A percentile compares a stretch with the other conserved stretches of the same genome.
phyloP scores from a whole-genome alignment of 2,329 filamentous ascomycete species.

The Gremmenia infestans region DNA sequence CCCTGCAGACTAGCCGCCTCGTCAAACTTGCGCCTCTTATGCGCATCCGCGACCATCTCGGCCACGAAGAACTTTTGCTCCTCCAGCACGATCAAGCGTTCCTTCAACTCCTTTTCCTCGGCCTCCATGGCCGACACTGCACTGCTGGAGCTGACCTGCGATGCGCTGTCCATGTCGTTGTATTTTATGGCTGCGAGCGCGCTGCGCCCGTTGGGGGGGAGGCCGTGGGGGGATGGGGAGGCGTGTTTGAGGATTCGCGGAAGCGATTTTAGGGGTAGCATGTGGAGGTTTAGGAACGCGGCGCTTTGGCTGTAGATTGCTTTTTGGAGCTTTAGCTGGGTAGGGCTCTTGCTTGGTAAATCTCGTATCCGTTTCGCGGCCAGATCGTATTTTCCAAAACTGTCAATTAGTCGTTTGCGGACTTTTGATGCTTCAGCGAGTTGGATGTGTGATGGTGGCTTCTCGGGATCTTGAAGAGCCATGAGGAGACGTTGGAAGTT shows the following conservation, averaged over 20 bases:
- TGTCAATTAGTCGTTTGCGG: constrained; percentile 65
- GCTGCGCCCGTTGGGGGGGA: constrained; percentile 19
- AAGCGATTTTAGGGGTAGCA: constrained; percentile 64
- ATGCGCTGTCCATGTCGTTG: constrained; percentile 45
- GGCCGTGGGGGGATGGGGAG: constrained; percentile 39
- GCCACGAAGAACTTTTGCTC: constrained; percentile 69
- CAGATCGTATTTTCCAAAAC: constrained; percentile 65
- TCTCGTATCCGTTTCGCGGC: constrained; percentile 65
- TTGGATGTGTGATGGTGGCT: constrained; percentile 42
- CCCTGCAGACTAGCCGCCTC: constrained; percentile 59
- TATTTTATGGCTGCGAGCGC: constrained; percentile 57
- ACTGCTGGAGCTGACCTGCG: constrained; percentile 50
- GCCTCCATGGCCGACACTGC: constrained; percentile 60
- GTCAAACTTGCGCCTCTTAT: constrained; percentile 62
- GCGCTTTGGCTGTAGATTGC: constrained; percentile 65
- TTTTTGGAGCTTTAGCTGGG: constrained; percentile 61
- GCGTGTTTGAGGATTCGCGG: constrained; percentile 59
- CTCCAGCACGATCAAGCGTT: constrained; percentile 63
- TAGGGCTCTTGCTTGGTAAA: constrained; percentile 57
- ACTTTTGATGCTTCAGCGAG: constrained; percentile 65
- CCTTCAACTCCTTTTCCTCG: constrained; percentile 64
- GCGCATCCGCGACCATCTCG: constrained; percentile 66
- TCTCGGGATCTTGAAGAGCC: constrained; percentile 61
- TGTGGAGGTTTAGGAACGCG: constrained; percentile 66
- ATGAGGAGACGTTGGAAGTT: constrained; percentile 63